Evolutionary conservation across 345 rosid species (phyloP), one percentile per base, ranked within the genome.

Genomic region (Anacardium occidentale): DNA sequence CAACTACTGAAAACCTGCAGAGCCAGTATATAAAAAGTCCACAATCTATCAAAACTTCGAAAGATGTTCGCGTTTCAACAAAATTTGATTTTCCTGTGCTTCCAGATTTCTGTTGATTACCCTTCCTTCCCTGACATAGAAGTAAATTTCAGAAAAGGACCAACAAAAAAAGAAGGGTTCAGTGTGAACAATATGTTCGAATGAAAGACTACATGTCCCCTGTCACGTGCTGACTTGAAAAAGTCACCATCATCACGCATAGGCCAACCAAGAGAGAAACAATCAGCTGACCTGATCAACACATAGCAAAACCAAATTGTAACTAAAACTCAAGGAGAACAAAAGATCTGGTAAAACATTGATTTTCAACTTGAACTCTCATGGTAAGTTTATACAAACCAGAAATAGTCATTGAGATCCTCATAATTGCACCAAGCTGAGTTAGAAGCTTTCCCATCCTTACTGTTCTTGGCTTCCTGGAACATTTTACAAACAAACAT

Each of bases 211-310:
- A 87, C 91, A 83, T 76, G 82, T 42, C 71, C 73, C 82, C 9
- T 63, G 69, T 87, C 88, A 68, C 83, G 84, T 22, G 94, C 92
- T 78, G 99, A 88, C 77, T 80, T 92, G 81, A 95, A 95, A 80
- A 95, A 84, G 50, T 84, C 87, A 21, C 98, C 98, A 81, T 95
- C 98, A 75, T 95, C 99, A 67, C 99, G 98, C 99, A 95, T 95
- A 29, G 99, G n/a, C n/a, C n/a, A n/a, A n/a, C n/a, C n/a, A n/a
- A n/a, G n/a, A n/a, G n/a, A n/a, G n/a, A n/a, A n/a, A n/a, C n/a
- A n/a, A n/a, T n/a, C n/a, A n/a, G n/a, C n/a, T n/a, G n/a, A n/a
- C n/a, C n/a, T n/a, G n/a, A n/a, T n/a, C n/a, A n/a, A n/a, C n/a
- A n/a, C n/a, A n/a, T n/a, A n/a, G n/a, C n/a, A n/a, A n/a, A n/a